Evolutionary conservation across 352 stramenopile species (phyloP).

Genomic region (Globisporangium emineosum): DNA sequence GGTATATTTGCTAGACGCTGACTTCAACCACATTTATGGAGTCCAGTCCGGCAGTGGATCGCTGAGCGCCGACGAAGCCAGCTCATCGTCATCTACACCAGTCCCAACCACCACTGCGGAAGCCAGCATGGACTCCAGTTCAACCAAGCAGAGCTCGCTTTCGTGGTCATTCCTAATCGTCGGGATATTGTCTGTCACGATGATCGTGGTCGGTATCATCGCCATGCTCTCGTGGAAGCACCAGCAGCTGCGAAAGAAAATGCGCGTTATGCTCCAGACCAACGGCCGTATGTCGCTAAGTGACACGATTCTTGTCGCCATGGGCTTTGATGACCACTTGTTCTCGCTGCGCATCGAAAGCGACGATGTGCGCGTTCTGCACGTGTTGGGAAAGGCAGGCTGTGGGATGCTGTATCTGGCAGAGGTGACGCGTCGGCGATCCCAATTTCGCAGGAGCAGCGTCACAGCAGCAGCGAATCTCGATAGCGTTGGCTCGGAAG

Average conservation of each 20-base stretch:
- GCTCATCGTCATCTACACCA: neutral
- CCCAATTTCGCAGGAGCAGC: neutral
- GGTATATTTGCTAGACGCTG: constrained; percentile 2
- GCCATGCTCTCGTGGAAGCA: constrained; percentile 26
- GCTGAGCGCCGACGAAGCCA: neutral
- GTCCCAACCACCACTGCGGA: constrained; percentile 1
- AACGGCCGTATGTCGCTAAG: constrained; percentile 12
- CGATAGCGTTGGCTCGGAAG: neutral
- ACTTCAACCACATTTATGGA: constrained; percentile 15
- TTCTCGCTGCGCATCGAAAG: constrained; percentile 16
- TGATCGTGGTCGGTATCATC: constrained; percentile 24
- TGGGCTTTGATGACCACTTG: constrained; percentile 22
- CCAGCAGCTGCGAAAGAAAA: constrained; percentile 22
- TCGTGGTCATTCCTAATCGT: constrained; percentile 28
- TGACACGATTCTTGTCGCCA: constrained; percentile 15
- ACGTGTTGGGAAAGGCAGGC: constrained; percentile 11
- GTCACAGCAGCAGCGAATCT: neutral
- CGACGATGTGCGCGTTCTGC: constrained; percentile 9
- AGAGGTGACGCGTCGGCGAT: constrained; percentile 6
- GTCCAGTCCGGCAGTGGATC: neutral
- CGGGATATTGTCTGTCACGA: constrained; percentile 19
- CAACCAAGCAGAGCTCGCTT: constrained; percentile 3
- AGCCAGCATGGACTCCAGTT: neutral
- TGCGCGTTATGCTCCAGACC: constrained; percentile 8
- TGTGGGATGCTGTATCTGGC: constrained; percentile 15